Conservation (phyloP, 495 filamentous ascomycete species). For the Cercophora samala region DNA sequence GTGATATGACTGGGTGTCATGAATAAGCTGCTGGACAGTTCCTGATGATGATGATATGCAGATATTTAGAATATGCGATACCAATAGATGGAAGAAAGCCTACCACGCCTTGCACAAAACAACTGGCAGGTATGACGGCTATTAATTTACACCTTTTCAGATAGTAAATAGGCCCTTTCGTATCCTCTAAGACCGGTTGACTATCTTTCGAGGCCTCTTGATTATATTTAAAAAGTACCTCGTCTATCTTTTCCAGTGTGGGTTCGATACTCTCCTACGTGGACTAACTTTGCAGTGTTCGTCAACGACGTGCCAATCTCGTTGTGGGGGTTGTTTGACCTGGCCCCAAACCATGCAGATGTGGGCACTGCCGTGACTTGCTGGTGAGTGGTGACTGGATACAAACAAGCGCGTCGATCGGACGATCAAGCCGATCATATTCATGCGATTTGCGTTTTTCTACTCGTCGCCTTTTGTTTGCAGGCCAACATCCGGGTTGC, state of each 20-base stretch:
- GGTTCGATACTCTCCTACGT: no score
- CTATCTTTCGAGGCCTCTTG: no score
- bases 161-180: no score
- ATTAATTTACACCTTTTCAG: no score
- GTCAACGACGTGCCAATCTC: no score
- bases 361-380: neutral
- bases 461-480: neutral
- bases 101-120: no score
- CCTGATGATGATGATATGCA: neutral
- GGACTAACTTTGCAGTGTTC: no score
- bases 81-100: neutral
- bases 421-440: neutral
- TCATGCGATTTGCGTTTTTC: neutral
- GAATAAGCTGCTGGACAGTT: neutral
- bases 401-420: neutral
- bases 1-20: neutral
- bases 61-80: neutral
- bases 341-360: neutral
- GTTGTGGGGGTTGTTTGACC: neutral
- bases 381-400: neutral
- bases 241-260: no score
- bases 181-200: no score
- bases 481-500: neutral
- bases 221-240: no score
- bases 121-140: no score